Percentiles rank a stretch among this genome's conserved stretches.
These are phyloP conservation scores for Punctularia strigosozonata DNA, from an alignment of 768 basidiomycete species.

Conservation along the genomic window DNA sequence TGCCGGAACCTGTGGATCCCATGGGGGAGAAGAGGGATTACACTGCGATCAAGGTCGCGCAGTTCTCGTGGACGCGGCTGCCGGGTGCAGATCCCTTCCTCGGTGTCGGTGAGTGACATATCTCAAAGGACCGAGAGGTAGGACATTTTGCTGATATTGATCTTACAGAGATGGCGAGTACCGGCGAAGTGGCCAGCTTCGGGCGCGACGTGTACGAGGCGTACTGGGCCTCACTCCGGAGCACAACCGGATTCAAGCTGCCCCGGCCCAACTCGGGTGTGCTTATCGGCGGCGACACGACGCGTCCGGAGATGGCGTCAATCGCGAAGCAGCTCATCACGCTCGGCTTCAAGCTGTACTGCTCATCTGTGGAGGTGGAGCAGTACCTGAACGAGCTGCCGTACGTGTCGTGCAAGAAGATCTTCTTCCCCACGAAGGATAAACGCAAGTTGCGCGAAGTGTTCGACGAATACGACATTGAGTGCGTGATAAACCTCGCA, in stretches of 20 bases:
- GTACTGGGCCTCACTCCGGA: slow-evolving; percentile 90
- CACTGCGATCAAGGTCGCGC: slow-evolving; percentile 92
- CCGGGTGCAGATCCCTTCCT: slow-evolving; percentile 96
- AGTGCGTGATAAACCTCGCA: slow-evolving; percentile 89
- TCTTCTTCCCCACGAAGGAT: slow-evolving; percentile 94
- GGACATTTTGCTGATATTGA: slow-evolving; percentile 3
- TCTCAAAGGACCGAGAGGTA: background rate
- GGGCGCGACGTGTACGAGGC: slow-evolving; percentile 91
- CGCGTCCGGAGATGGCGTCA: slow-evolving; percentile 73
- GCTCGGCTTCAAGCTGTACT: slow-evolving; percentile 93
- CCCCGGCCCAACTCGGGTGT: slow-evolving; percentile 79
- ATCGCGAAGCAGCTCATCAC: slow-evolving; percentile 73
- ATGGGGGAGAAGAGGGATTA: slow-evolving; percentile 88
- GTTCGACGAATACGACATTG: slow-evolving; percentile 89
- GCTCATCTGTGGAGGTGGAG: slow-evolving; percentile 71
- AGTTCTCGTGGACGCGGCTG: slow-evolving; percentile 96
- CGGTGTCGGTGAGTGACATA: slow-evolving; percentile 63
- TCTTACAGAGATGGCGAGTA: slow-evolving; percentile 86
- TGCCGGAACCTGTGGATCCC: slow-evolving; percentile 84
- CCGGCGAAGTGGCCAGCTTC: slow-evolving; percentile 95
- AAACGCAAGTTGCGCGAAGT: slow-evolving; percentile 92
- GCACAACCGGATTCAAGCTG: slow-evolving; percentile 91
- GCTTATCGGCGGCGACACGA: slow-evolving; percentile 84
- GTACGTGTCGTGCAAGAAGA: slow-evolving; percentile 73
- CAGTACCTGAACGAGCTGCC: slow-evolving; percentile 68